Percentiles rank a stretch among this genome's conserved stretches.
These are phyloP conservation scores for Onygenales sp. DNA, from an alignment of 2,329 filamentous ascomycete species.

Conservation along the genomic window DNA sequence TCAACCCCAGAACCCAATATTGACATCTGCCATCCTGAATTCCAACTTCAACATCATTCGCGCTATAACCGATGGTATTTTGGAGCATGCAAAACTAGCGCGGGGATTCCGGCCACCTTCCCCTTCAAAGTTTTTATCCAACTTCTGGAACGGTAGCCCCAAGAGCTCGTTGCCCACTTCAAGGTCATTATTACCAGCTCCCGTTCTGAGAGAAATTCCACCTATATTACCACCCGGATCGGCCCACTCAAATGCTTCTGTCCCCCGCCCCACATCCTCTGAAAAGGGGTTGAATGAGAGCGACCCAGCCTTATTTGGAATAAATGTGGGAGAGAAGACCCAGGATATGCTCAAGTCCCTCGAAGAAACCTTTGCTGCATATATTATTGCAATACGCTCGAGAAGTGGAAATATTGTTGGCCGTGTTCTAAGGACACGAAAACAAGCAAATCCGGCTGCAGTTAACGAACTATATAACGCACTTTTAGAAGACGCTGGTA, in stretches of 20 bases:
- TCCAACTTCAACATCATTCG: conserved; percentile 71
- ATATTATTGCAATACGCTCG: conserved; percentile 70
- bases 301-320: conserved; percentile 30
- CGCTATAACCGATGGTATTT: conserved; percentile 54
- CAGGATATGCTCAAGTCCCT: conserved; percentile 61
- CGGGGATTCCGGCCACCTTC: conserved; percentile 68
- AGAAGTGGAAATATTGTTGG: conserved; percentile 82
- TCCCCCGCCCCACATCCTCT: conserved; percentile 34
- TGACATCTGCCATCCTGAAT: conserved; percentile 57
- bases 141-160: conserved; percentile 53
- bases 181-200: conserved; percentile 27
- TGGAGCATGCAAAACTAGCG: conserved; percentile 49
- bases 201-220: conserved; percentile 35
- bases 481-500: conserved; percentile 72
- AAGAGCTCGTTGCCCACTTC: conserved; percentile 23
- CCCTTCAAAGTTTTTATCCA: conserved; percentile 83
- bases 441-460: conserved; percentile 61
- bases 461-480: conserved; percentile 89
- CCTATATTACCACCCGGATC: conserved; percentile 30
- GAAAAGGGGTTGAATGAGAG: conserved; percentile 37
- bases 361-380: conserved; percentile 77
- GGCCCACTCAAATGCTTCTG: conserved; percentile 33
- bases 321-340: conserved; percentile 40
- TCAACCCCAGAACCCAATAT: conserved; percentile 42
- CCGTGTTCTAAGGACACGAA: conserved; percentile 61